Conservation (phyloP, 192 early-diverging fungal species). For the Ambispora gerdemannii region DNA sequence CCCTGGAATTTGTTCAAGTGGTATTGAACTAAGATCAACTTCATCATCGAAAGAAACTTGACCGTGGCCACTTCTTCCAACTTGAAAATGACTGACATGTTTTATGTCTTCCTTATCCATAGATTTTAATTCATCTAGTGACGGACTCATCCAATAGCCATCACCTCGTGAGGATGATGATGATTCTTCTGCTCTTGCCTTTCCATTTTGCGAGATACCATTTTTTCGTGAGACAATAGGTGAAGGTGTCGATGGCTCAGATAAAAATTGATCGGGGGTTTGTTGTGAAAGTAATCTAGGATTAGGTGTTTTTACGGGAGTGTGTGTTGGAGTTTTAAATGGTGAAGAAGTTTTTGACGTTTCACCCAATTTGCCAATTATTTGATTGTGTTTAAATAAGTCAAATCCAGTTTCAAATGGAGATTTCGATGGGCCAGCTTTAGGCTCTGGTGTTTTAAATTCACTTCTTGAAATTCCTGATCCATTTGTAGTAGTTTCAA, state of each 20-base stretch:
- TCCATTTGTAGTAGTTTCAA: not conserved
- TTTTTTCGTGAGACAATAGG: not conserved
- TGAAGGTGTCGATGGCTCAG: not conserved
- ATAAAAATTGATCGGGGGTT: not conserved
- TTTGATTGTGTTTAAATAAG: not conserved
- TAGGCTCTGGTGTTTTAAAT: not conserved
- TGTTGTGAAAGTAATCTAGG: not conserved
- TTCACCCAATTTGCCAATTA: not conserved
- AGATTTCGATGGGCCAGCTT: not conserved
- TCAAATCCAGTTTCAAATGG: not conserved
- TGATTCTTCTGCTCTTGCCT: conserved; percentile 25
- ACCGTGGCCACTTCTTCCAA: conserved; percentile 68
- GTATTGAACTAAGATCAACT: conserved; percentile 76
- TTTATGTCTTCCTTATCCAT: conserved; percentile 69
- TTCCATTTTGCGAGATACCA: not conserved
- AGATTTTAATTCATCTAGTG: conserved; percentile 63
- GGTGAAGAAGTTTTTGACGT: not conserved
- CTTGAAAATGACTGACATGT: conserved; percentile 68
- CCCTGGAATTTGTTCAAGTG: conserved; percentile 67
- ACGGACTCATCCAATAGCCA: conserved; percentile 76
- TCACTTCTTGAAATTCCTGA: not conserved
- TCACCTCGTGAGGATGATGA: conserved; percentile 21
- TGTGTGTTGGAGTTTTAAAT: conserved; percentile 1
- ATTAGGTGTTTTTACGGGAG: not conserved
- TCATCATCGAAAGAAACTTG: conserved; percentile 72